A percentile compares a stretch with the other conserved stretches of the same genome.
phyloP scores from a whole-genome alignment of 2,329 filamentous ascomycete genomes.

The Neodidymelliopsis sp. region DNA sequence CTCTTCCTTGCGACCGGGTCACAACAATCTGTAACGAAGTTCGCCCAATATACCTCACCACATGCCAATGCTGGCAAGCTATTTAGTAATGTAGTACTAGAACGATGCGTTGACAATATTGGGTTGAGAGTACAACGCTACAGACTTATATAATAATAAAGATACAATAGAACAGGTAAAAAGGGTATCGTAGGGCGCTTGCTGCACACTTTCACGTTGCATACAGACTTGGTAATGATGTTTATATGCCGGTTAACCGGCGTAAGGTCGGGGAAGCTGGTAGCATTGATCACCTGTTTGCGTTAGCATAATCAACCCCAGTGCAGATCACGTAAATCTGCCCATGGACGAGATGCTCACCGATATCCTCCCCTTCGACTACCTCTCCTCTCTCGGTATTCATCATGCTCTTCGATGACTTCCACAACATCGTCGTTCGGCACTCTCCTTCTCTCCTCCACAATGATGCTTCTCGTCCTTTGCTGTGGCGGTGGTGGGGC shows the following conservation, averaged over 20 bases:
- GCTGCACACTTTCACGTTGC: neutral
- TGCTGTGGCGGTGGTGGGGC: constrained; percentile 29
- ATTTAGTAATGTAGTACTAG: neutral
- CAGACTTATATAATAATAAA: neutral
- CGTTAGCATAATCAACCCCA: constrained; percentile 6
- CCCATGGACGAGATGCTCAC: constrained; percentile 40
- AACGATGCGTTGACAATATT: neutral
- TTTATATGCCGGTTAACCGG: constrained; percentile 6
- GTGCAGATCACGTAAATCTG: constrained; percentile 7
- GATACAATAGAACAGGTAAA: constrained; percentile 2
- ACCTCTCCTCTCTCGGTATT: constrained; percentile 47
- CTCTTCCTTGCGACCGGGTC: too few species aligned
- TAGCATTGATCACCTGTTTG: constrained; percentile 16
- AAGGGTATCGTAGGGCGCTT: constrained; percentile 10
- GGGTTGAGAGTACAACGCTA: neutral
- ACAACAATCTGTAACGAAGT: too few species aligned
- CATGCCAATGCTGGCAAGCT: neutral
- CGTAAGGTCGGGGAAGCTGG: neutral
- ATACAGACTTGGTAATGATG: neutral
- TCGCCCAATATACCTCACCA: too few species aligned
- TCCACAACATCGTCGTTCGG: constrained; percentile 64
- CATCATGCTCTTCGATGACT: constrained; percentile 64
- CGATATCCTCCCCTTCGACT: constrained; percentile 57
- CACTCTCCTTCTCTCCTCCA: constrained; percentile 54
- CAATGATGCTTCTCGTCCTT: constrained; percentile 50